phyloP scores from a whole-genome alignment of 257 asterid species.

The Marsdenia floribunda region DNA sequence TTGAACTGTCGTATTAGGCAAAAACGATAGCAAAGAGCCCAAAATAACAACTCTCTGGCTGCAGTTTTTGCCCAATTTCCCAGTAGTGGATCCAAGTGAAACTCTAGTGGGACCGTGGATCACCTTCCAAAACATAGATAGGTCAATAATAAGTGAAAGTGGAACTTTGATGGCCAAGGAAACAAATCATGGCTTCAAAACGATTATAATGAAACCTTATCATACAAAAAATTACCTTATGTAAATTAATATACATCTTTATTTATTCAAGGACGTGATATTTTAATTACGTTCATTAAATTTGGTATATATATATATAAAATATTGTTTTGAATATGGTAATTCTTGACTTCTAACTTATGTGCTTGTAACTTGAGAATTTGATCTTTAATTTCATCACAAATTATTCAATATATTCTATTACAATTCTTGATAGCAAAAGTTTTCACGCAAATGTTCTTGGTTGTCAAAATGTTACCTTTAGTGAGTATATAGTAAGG shows the following conservation, averaged over 20 bases:
- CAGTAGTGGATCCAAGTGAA: neutral
- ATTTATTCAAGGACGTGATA: too few species aligned
- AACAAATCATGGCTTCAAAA: neutral
- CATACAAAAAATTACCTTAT: neutral
- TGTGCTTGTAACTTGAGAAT: neutral
- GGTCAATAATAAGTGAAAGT: neutral
- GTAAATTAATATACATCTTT: neutral
- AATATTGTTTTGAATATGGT: too few species aligned
- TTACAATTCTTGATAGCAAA: neutral
- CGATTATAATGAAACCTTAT: neutral
- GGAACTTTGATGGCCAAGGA: constrained; percentile 6
- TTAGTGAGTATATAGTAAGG: neutral
- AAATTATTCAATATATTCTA: neutral
- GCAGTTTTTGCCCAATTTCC: too few species aligned
- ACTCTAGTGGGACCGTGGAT: neutral
- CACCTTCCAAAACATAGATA: too few species aligned
- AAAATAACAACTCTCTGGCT: too few species aligned
- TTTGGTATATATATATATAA: too few species aligned
- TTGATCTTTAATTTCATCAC: neutral
- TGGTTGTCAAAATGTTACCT: neutral
- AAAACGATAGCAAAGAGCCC: too few species aligned
- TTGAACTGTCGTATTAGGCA: too few species aligned
- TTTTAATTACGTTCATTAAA: too few species aligned
- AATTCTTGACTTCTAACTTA: neutral
- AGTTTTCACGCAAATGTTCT: neutral